phyloP scores from a whole-genome alignment of 2,329 filamentous ascomycete species.

The Fusarium equiseti region DNA sequence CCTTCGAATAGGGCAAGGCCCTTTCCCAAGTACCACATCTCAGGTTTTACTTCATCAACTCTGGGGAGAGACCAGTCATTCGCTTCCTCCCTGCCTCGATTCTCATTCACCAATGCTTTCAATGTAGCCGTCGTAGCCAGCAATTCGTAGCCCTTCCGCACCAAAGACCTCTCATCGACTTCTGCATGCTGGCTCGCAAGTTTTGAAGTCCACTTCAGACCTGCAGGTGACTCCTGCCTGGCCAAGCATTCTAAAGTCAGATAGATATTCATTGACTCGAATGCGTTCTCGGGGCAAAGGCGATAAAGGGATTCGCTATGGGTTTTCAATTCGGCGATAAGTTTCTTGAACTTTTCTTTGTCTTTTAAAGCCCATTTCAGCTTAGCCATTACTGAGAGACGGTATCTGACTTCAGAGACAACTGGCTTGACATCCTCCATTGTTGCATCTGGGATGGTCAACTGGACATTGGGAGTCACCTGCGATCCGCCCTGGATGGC shows the following conservation, averaged over 20 bases:
- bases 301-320: not conserved
- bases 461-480: not conserved
- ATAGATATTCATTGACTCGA: not conserved
- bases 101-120: not conserved
- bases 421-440: not conserved
- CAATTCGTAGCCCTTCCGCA: not conserved
- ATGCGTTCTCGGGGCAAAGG: not conserved
- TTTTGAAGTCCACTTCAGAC: not conserved
- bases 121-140: not conserved
- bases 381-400: not conserved
- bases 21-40: not conserved
- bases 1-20: not conserved
- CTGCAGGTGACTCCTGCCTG: not conserved
- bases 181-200: not conserved
- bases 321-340: not conserved
- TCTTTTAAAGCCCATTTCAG: not conserved
- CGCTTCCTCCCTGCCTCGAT: not conserved
- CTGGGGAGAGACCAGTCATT: rapidly evolving
- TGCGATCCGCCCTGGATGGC: not conserved
- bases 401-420: not conserved
- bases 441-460: not conserved
- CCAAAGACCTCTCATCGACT: not conserved
- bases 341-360: not conserved
- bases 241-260: not conserved
- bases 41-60: not conserved